Evolutionary conservation across 2,329 filamentous ascomycete genomes (phyloP), one percentile per base, ranked within the genome.

Genomic region (Cladophialophora psammophila): DNA sequence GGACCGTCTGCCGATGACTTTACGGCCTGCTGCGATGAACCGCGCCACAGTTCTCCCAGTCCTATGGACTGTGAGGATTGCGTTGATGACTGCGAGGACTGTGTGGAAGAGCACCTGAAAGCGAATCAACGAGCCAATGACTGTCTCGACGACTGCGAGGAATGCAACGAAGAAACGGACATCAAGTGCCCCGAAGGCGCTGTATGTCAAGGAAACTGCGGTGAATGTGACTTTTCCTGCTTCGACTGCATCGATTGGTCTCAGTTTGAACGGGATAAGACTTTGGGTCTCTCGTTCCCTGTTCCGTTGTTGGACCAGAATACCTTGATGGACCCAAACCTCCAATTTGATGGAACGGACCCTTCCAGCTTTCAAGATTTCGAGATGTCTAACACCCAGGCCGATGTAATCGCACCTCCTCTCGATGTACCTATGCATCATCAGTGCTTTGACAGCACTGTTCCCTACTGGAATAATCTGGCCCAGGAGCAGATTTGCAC

Each of bases 221-320:
- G 70, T 54, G 69, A 72, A 26, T 69, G 69, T 40, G 71, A 72
- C 18, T 72, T 72, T 36, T 70, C 68, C n/a, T 72, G 70, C 64
- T 72, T 72, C 53, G 70, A 72, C n/a, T 72, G 70, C 52, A 69
- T 72, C 35, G 70, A 72, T 55, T 72, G 70, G 72, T 71, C 59
- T 55, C 67, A 66, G 50, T 72, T 69, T 52, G 71, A 70, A 45
- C 66, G 52, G 15, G 71, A 71, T 67, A 71, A 68, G 42, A 66
- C 63, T 54, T 64, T 71, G 20, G 72, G 71, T n/a, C 66, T 72
- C 10, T 65, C 63, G 8, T 72, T 69, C 57, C 65, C 66, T 0
- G 70, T 72, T 3, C 70, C 70, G 1, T 42, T 72, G 20, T 60
- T 72, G 26, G 62, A 57, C 38, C 57, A 60, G 35, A 63, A 55